These are phyloP conservation scores for Chytriomyces confervae DNA, from an alignment of 192 early-diverging fungal genomes.

Conservation along the genomic window DNA sequence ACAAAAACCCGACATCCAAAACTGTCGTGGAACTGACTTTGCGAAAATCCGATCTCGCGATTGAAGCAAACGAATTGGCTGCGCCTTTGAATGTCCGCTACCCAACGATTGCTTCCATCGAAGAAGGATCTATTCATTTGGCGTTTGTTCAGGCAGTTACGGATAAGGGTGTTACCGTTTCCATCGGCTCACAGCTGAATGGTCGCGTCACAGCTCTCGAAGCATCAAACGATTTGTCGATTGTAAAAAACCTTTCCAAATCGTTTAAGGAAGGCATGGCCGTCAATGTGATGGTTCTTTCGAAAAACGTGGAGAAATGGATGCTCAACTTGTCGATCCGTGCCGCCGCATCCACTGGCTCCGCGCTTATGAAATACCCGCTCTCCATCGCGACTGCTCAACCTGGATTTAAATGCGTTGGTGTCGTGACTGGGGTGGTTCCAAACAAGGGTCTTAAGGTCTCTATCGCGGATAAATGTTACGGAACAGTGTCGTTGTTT, in stretches of 20 bases:
- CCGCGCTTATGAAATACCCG: slow-evolving; percentile 11
- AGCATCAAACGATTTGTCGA: slow-evolving; percentile 34
- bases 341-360: not conserved
- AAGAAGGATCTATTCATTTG: slow-evolving; percentile 35
- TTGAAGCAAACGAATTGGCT: slow-evolving; percentile 39
- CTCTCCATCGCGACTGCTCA: slow-evolving; percentile 54
- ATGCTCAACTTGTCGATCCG: slow-evolving; percentile 44
- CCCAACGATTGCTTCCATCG: slow-evolving; percentile 36
- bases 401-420: slow-evolving; percentile 61
- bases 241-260: slow-evolving; percentile 35
- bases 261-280: slow-evolving; percentile 43
- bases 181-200: slow-evolving; percentile 40
- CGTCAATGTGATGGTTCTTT: slow-evolving; percentile 40
- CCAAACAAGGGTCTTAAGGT: slow-evolving; percentile 58
- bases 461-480: slow-evolving; percentile 57
- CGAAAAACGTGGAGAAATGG: slow-evolving; percentile 32
- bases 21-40: slow-evolving; percentile 68
- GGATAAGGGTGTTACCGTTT: slow-evolving; percentile 48
- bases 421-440: slow-evolving; percentile 60
- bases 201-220: slow-evolving; percentile 49
- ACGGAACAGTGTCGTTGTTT: slow-evolving; percentile 67
- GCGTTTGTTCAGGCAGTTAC: slow-evolving; percentile 51
- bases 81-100: slow-evolving; percentile 12
- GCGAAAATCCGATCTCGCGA: slow-evolving; percentile 45
- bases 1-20: slow-evolving; percentile 51